Percentiles rank a stretch among this genome's conserved stretches.
phyloP scores from a whole-genome alignment of 495 filamentous ascomycete genomes.

The Penicillium angulare region DNA sequence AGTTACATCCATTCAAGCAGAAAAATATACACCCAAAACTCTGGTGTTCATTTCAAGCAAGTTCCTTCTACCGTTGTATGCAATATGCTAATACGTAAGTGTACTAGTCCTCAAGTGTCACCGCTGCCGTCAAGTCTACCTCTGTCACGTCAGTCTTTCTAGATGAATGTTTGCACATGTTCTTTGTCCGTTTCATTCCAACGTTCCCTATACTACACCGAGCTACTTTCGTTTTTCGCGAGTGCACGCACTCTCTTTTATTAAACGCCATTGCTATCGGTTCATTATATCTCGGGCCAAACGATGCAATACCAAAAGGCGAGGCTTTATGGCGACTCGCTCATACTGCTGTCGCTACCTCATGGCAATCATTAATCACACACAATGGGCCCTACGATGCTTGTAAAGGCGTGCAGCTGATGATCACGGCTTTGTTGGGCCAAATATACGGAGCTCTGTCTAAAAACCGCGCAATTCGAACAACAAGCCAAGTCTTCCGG shows the following conservation, averaged over 20 bases:
- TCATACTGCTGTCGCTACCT: constrained; percentile 49
- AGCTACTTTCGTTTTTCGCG: constrained; percentile 49
- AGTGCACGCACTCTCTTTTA: constrained; percentile 47
- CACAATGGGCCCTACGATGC: constrained; percentile 46
- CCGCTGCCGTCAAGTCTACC: constrained; percentile 45
- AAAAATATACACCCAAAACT: too few relatives aligned
- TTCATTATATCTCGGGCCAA: constrained; percentile 48
- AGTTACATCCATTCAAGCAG: too few relatives aligned
- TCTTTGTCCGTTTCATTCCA: constrained; percentile 50
- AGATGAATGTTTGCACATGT: constrained; percentile 51
- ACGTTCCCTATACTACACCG: constrained; percentile 50
- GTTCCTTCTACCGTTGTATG: too few relatives aligned
- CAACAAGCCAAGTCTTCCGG: constrained; percentile 48
- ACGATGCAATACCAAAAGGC: constrained; percentile 44
- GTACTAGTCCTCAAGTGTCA: constrained; percentile 42
- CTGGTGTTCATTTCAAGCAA: too few relatives aligned
- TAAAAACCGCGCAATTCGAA: constrained; percentile 45
- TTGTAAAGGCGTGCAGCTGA: constrained; percentile 46
- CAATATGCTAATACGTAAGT: background rate
- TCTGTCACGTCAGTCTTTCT: constrained; percentile 50
- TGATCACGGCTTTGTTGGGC: constrained; percentile 45
- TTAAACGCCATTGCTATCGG: constrained; percentile 51
- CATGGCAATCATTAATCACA: constrained; percentile 50
- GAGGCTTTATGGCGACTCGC: constrained; percentile 49
- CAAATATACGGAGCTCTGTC: constrained; percentile 49